Base-by-base conservation (phyloP, 106 monocot genomes). In the Phalaenopsis aphrodite region DNA sequence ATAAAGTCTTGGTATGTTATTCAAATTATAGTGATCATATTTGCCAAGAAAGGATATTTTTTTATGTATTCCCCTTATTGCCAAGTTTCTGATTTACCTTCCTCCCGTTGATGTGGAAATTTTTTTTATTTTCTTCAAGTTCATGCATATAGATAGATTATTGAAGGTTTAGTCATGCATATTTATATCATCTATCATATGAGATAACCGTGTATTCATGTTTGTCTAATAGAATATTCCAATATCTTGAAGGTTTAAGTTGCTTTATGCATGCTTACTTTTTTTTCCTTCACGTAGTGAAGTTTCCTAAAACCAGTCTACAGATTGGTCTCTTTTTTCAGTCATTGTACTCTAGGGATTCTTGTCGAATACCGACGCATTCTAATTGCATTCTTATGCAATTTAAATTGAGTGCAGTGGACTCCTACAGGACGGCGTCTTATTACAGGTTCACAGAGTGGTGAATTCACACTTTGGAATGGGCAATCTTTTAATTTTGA, bases 381-480 rank as follows among this genome's bases (percentile, higher is more conserved):
- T 78, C 55, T 66, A 11, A 42, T 74, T 36, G 8, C 12, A 75
- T 17, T 77, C 41, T 42, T 80, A 77, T 72, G 61, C 81, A 46
- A 77, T 55, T 16, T 15, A 14, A 39, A 24, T n/a, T 15, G 48
- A 8, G 14, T 81, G 78, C 79, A 98, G 97, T 98, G 97, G 97
- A 92, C 94, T 12, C 97, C 97, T 41, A 92, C 94, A 65, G 97
- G 97, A 23, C 85, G 97, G 19, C 94, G 97, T 78, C 92, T 98
- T 42, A 98, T 98, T 36, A 98, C 97, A 36, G 97, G 97, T 12
- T 94, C 97, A 42, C 94, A 94, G 43, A 98, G 97, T 84, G 97
- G 97, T 74, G 97, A 98, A 84, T 98, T 98, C 72, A 98, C 97
- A 82, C 90, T 98, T 45, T 98, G 97, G 97, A 98, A 98, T 88